Conservation (phyloP, 2,329 filamentous ascomycete genomes). For the Madurella mycetomatis region DNA sequence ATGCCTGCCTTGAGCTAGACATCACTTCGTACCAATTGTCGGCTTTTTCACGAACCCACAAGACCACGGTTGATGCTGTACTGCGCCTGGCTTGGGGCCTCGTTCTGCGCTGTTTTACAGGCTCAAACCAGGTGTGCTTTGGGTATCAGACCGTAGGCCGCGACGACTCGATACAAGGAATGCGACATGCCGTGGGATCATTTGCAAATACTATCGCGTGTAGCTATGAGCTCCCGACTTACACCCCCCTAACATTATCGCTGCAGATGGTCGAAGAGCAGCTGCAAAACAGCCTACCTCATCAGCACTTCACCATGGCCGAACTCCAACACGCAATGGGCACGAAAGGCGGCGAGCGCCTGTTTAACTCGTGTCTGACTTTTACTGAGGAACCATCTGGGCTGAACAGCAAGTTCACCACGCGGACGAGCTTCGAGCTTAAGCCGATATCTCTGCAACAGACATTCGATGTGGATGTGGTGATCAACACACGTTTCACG, state of each 20-base stretch:
- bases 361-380: conserved; percentile 51
- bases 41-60: conserved; percentile 39
- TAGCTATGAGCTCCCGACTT: conserved; percentile 31
- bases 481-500: conserved; percentile 41
- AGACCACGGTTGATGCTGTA: conserved; percentile 45
- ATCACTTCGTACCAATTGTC: conserved; percentile 39
- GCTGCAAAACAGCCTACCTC: conserved; percentile 30
- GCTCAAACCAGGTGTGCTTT: conserved; percentile 50
- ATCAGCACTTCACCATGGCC: conserved; percentile 43
- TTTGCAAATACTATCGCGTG: conserved; percentile 41
- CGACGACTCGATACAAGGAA: conserved; percentile 39
- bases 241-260: conserved; percentile 31
- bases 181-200: conserved; percentile 42
- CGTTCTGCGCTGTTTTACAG: conserved; percentile 51
- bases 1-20: conserved; percentile 38
- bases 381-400: conserved; percentile 41
- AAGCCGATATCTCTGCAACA: conserved; percentile 38
- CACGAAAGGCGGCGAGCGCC: conserved; percentile 35
- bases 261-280: conserved; percentile 34
- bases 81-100: conserved; percentile 58
- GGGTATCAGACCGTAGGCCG: conserved; percentile 47
- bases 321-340: conserved; percentile 45
- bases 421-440: conserved; percentile 28
- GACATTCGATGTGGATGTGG: conserved; percentile 44
- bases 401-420: conserved; percentile 33